Evolutionary conservation across 164 flowering plant genomes (phyloP).

Genomic region (Nymphaea thermarum): DNA sequence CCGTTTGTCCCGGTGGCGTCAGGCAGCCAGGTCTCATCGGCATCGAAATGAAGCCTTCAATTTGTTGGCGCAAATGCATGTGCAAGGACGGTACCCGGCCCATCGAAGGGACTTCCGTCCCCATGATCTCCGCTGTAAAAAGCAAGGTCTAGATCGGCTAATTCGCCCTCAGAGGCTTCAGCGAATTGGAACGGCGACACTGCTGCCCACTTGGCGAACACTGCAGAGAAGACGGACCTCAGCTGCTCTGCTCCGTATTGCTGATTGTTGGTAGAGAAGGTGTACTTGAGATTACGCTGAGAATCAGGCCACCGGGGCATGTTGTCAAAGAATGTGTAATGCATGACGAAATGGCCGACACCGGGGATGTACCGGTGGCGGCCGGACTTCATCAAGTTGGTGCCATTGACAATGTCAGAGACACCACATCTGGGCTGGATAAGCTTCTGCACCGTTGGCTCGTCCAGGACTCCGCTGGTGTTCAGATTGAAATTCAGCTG

Average conservation of each 20-base stretch:
- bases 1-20: neutral
- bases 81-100: conserved; percentile 1
- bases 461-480: conserved; percentile 15
- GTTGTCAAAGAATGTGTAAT: neutral
- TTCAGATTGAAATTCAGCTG: conserved; percentile 18
- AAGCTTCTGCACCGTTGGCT: conserved; percentile 12
- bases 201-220: neutral
- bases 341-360: neutral
- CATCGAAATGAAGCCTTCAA: conserved; percentile 6
- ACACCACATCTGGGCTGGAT: conserved; percentile 20
- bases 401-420: conserved; percentile 17
- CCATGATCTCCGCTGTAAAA: neutral
- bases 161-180: neutral
- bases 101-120: neutral
- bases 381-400: neutral
- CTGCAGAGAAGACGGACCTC: neutral
- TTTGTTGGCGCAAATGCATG: conserved; percentile 2
- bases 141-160: neutral
- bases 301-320: neutral
- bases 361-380: neutral
- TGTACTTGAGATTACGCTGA: neutral
- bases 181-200: neutral
- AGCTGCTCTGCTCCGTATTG: neutral
- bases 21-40: conserved; percentile 1
- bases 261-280: neutral